phyloP scores from a whole-genome alignment of 768 basidiomycete species.

The Mycena epipterygia region DNA sequence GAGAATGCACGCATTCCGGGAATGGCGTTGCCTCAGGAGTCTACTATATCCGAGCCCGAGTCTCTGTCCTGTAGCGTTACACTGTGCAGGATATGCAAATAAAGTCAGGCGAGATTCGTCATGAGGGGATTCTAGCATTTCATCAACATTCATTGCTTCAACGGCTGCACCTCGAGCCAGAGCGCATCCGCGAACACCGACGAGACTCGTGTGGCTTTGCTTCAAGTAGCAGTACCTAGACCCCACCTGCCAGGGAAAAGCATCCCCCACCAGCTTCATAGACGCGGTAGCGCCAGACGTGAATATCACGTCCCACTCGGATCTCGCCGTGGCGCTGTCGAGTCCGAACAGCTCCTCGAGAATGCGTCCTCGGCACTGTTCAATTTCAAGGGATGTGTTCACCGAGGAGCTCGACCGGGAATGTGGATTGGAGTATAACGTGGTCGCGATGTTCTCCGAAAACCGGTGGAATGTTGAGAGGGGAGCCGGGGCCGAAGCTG shows the following conservation, averaged over 20 bases:
- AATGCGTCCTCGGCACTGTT: slow-evolving; percentile 28
- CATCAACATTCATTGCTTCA: slow-evolving; percentile 59
- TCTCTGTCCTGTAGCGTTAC: slow-evolving; percentile 36
- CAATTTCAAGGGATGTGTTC: slow-evolving; percentile 32
- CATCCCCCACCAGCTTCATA: slow-evolving; percentile 69
- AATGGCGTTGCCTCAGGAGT: slow-evolving; percentile 24
- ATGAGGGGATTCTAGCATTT: slow-evolving; percentile 57
- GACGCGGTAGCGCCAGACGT: slow-evolving; percentile 69
- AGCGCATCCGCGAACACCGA: slow-evolving; percentile 68
- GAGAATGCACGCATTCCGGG: slow-evolving; percentile 38
- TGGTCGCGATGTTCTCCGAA: slow-evolving; percentile 19
- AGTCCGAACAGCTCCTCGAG: slow-evolving; percentile 36
- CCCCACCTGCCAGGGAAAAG: slow-evolving; percentile 59
- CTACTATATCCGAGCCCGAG: slow-evolving; percentile 27
- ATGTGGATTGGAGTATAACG: slow-evolving; percentile 35
- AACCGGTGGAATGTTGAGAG: slow-evolving; percentile 25
- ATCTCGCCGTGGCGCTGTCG: slow-evolving; percentile 47
- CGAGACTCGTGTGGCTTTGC: slow-evolving; percentile 71
- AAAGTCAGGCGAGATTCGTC: slow-evolving; percentile 42
- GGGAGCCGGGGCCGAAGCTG: slow-evolving; percentile 30
- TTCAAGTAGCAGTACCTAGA: slow-evolving; percentile 61
- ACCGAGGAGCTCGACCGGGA: slow-evolving; percentile 34
- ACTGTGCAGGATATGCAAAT: slow-evolving; percentile 35
- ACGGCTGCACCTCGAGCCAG: slow-evolving; percentile 52
- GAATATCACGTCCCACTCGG: slow-evolving; percentile 70